Evolutionary conservation across 306 rosid species (phyloP), one percentile per base, ranked within the genome.

Genomic region (Begonia masoniana): DNA sequence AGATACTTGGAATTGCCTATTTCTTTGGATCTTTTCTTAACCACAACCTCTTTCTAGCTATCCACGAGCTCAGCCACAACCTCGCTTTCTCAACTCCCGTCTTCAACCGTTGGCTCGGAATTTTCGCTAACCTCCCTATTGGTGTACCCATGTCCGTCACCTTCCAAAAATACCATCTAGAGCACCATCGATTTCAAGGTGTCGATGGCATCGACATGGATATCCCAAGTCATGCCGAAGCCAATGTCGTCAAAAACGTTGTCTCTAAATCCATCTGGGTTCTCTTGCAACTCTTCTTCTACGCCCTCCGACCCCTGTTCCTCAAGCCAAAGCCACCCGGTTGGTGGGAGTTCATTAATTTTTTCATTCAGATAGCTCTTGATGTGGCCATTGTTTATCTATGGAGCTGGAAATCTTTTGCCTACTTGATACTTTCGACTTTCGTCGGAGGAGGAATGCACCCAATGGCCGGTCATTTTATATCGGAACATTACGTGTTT

Each of bases 381-480:
- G 88, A 85, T 26, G 72, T 10, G 24, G 57, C 82, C 50, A 71
- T 85, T 85, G 94, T 81, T 69, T 70, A 77, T 47, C 77, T 83
- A 31, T 76, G 82, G 60, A 76, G 96, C 26, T 83, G 91, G 94
- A 85, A 75, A 64, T 63, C 94, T 41, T 67, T 91, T 51, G 88
- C 76, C 19, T 91, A 83, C 66, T 55, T 91, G 69, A 78, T 91
- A 54, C 79, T 83, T 7, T 81, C 94, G 17, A 91, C 96, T 10
- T 91, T 91, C 47, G 79, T 91, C 12, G 96, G 97, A 15, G 92
- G 97, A 21, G 96, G 97, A 43, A 65, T 91, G 87, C 97, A 91
- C 60, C 97, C 97, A 13, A 91, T 91, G 88, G 94, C 94, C n/a
- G 96, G 97, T 54, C 96, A 85, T 74, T 85, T 91, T 87, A 81